Conservation (phyloP, 495 filamentous ascomycete genomes). For the Aspergillus affinis region DNA sequence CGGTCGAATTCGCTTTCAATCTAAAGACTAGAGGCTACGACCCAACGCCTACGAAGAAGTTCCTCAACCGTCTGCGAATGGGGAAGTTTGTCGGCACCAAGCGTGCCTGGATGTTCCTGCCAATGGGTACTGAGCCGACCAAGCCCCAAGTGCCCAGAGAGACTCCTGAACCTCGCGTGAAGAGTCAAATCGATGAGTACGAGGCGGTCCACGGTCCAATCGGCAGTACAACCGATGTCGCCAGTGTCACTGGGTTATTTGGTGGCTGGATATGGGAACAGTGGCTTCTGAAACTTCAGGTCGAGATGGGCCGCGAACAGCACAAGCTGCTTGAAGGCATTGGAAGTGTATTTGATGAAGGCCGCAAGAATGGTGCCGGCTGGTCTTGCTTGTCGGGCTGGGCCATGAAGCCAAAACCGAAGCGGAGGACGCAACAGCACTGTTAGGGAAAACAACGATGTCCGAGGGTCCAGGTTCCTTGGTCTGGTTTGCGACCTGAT, state of each 20-base stretch:
- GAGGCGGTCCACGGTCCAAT: slow-evolving; percentile 65
- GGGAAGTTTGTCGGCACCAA: slow-evolving; percentile 77
- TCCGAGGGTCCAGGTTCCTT: slow-evolving; percentile 1
- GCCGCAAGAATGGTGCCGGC: slow-evolving; percentile 71
- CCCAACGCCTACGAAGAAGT: slow-evolving; percentile 73
- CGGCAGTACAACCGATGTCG: slow-evolving; percentile 71
- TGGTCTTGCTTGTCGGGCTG: slow-evolving; percentile 86
- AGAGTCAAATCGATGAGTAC: slow-evolving; percentile 48
- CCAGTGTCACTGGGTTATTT: slow-evolving; percentile 74
- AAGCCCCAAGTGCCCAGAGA: slow-evolving; percentile 44
- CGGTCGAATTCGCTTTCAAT: slow-evolving; percentile 84
- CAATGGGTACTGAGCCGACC: slow-evolving; percentile 68
- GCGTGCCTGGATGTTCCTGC: slow-evolving; percentile 86
- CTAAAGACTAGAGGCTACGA: slow-evolving; percentile 88
- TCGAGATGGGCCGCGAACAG: slow-evolving; percentile 72
- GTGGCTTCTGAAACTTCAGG: slow-evolving; percentile 85
- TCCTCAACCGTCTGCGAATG: slow-evolving; percentile 69
- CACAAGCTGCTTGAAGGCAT: slow-evolving; percentile 73
- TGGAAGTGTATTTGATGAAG: slow-evolving; percentile 80
- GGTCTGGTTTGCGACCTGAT: neutral
- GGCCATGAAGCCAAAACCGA: slow-evolving; percentile 75
- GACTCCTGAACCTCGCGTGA: slow-evolving; percentile 54
- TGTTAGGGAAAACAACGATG: neutral
- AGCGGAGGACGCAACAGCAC: slow-evolving; percentile 4
- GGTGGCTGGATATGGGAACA: slow-evolving; percentile 95